Conservation (phyloP, 495 filamentous ascomycete species). For the Arthonia radiata region DNA sequence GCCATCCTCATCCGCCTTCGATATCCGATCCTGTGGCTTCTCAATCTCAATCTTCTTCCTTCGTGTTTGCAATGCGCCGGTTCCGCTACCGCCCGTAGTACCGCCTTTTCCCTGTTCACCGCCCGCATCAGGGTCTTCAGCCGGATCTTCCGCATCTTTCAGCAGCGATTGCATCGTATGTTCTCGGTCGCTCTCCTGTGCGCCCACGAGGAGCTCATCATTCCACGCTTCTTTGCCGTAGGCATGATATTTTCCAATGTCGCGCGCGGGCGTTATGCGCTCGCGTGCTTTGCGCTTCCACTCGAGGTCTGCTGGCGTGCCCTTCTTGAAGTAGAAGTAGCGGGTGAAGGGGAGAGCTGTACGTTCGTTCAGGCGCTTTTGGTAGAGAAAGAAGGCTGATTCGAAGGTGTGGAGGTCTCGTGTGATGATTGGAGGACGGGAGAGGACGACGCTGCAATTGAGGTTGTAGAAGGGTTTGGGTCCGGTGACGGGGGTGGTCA, state of each 20-base stretch:
- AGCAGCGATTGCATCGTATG: constrained; percentile 40
- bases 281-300: constrained; percentile 70
- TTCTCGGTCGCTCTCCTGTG: constrained; percentile 30
- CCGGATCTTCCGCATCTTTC: constrained; percentile 47
- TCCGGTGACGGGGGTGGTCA: constrained; percentile 8
- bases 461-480: constrained; percentile 29
- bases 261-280: constrained; percentile 48
- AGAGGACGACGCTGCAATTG: constrained; percentile 61
- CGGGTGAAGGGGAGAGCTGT: constrained; percentile 68
- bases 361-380: constrained; percentile 88
- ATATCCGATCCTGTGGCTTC: constrained; percentile 41
- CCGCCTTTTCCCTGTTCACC: too few species aligned
- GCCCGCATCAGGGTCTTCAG: neutral
- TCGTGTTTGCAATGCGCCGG: too few species aligned
- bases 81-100: too few species aligned
- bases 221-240: constrained; percentile 62
- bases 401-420: constrained; percentile 68
- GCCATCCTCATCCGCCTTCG: constrained; percentile 53
- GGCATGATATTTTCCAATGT: constrained; percentile 68
- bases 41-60: constrained; percentile 48
- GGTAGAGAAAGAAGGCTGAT: constrained; percentile 82
- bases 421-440: constrained; percentile 69
- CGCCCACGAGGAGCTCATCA: constrained; percentile 66
- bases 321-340: constrained; percentile 90
- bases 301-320: constrained; percentile 59